Evolutionary conservation across 2,329 filamentous ascomycete genomes (phyloP), one percentile per base, ranked within the genome.

Genomic region (Sporothrix luriei): DNA sequence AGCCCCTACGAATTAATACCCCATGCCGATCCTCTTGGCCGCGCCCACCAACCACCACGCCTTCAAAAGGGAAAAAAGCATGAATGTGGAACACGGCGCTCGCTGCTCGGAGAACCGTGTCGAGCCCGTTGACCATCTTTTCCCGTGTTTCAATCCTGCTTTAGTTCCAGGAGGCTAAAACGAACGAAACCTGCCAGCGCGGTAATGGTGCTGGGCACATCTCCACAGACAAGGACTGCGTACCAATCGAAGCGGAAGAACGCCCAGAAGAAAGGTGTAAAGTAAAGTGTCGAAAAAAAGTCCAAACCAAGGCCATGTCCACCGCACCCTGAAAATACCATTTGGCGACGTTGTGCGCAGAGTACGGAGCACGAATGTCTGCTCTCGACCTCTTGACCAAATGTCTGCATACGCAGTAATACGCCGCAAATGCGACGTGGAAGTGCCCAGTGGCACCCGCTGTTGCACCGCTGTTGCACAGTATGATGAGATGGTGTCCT

Each of bases 101-200:
- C 33, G 33, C 33, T 33, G 33, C 4, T 33, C 4, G 4, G 33
- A 33, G 33, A 33, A 33, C 33, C 7, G 33, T 33, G 33, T 33
- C 33, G 33, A 33, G 33, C 33, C 29, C 33, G 33, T 33, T 9
- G 33, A 9, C 33, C 7, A 6, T 33, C 7, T 33, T 19, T 16
- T 48, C 0, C 43, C 43, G 16, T 54, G 49, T 66, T 55, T 43
- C 49, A 67, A 57, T 57, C 43, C 51, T 49, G 49, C 33, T 38
- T 66, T 48, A 52, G 66, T 14, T 24, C 51, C 66, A 54, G 52
- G 66, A 68, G 66, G 66, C 52, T 57, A 68, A 57, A 68, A 68
- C 66, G 16, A 57, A 65, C 51, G 38, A 48, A 57, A 38, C 51
- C 43, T 49, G 61, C 43, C 61, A 64, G 24, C 19, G 14, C 29